Base-by-base conservation (phyloP, 139 green algal species). In the Marvania coccoides region DNA sequence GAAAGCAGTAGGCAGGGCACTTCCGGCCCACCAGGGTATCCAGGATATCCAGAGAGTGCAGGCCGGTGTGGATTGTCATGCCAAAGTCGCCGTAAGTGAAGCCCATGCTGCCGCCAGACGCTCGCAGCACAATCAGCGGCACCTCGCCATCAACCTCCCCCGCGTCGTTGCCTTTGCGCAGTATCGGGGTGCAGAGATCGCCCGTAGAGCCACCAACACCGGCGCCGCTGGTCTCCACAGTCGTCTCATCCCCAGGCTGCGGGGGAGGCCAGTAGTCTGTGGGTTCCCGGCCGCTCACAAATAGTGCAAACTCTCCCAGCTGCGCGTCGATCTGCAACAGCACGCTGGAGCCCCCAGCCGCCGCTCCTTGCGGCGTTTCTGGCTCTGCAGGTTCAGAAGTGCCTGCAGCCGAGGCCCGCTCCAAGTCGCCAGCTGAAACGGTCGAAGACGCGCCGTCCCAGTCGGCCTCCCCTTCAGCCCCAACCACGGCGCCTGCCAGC, bases 21-120 rank as follows among this genome's bases (percentile, higher is more conserved):
- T 64, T 56, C 1, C 51, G 23, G 4, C 79, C 88, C 47, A 89
- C 70, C 23, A 96, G 72, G 51, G 85, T 37, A 54, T 96, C 88
- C 8, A 90, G 75, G 10, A 95, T 81, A 61, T 88, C 76, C 30
- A 90, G 72, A 1, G 63, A 45, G 12, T 63, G 74, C 30, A 90
- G 69, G 1, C 42, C 69, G 8, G 69, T 75, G 69, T 62, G 48
- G 26, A 75, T 39, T 0, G 65, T 71, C 69, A 75, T 75, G 42
- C 69, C 69, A 2, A 14, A 5, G 0, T 37, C 56, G 6, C 69
- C 69, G 26, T 75, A 75, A 4, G 14, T 65, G 55, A 76, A 59
- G 7, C 9, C 63, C 37, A 53, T 45, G 40, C 69, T 61, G 39
- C 65, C 66, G 6, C 45, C 67, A 3, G 71, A 63, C 2, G 78